Base-by-base conservation (phyloP, 495 filamentous ascomycete genomes). In the Neurospora intermedia region DNA sequence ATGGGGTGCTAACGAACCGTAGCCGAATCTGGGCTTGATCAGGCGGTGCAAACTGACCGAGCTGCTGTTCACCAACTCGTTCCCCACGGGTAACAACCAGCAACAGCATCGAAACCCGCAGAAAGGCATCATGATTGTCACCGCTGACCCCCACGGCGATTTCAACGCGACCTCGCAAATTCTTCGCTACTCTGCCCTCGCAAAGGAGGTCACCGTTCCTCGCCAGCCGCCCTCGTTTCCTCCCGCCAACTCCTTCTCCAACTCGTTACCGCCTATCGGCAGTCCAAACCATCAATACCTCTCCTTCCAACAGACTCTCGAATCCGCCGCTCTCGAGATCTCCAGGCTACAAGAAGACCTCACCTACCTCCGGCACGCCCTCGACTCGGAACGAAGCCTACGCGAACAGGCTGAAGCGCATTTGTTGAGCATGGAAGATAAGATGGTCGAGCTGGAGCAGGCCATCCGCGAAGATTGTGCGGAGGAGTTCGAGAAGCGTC, bases 131-230 rank as follows among this genome's bases (percentile, higher is more conserved):
- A 98, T 99, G 96, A 91, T 98, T 59, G 96, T 98, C 23, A 97
- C 96, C 2, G 96, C 96, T 0, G 96, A 99, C 78, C 95, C 96
- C 0, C 77, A 92, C 18, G 96, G 96, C 15, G 96, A 99, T 80
- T 97, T 93, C 84, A 98, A 98, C 77, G 93, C 96, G 23, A 98
- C 96, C 0, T 94, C 92, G 31, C 96, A 99, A 80, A 98, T 99
- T 43, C 85, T 99, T 6, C 91, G 96, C 16, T 99, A 99, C 79
- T 97, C 94, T 38, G 96, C 96, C 10, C 87, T 98, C 6, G 96
- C 96, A 0, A 89, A 93, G 2, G 96, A 99, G 82, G 91, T 98
- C 18, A 96, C 96, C 0, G 93, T 98, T 5, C 94, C 95, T 3
- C 90, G 95, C 35, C 79, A 6, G 46, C 80, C 74, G 43, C 78